Percentiles rank a stretch among this genome's conserved stretches.
phyloP scores from a whole-genome alignment of 208 protist genomes.

The Trypanosoma lewisi region DNA sequence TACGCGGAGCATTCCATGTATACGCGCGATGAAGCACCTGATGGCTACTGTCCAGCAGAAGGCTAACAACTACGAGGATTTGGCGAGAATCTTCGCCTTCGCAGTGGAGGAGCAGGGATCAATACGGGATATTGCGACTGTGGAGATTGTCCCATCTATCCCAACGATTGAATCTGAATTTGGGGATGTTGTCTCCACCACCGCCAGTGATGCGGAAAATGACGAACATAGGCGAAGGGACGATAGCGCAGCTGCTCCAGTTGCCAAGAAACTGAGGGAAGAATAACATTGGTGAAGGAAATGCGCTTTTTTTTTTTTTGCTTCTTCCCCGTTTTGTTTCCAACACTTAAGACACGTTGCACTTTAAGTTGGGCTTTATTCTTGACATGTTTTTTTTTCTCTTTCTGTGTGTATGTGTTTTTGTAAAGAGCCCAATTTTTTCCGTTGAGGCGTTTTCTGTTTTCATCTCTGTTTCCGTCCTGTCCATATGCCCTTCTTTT shows the following conservation, averaged over 20 bases:
- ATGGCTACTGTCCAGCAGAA: slow-evolving; percentile 59
- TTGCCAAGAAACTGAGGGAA: slow-evolving; percentile 1
- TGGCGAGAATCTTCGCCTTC: slow-evolving; percentile 53
- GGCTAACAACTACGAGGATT: slow-evolving; percentile 62
- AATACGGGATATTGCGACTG: slow-evolving; percentile 24
- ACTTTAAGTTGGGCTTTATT: background rate
- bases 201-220: background rate
- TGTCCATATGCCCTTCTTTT: background rate
- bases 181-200: background rate
- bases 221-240: background rate
- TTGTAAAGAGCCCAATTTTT: background rate
- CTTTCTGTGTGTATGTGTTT: background rate
- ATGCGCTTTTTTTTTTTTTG: background rate
- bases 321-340: slow-evolving; percentile 4
- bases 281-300: slow-evolving; percentile 2
- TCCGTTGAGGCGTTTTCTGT: background rate
- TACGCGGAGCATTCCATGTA: slow-evolving; percentile 66
- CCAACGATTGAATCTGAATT: slow-evolving; percentile 1
- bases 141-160: slow-evolving; percentile 36
- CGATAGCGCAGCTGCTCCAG: background rate
- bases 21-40: slow-evolving; percentile 51
- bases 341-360: too few species aligned
- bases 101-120: slow-evolving; percentile 25
- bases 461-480: background rate
- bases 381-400: slow-evolving; percentile 1